phyloP scores from a whole-genome alignment of 1,139 yeast genomes.

The Geotrichum reessii region DNA sequence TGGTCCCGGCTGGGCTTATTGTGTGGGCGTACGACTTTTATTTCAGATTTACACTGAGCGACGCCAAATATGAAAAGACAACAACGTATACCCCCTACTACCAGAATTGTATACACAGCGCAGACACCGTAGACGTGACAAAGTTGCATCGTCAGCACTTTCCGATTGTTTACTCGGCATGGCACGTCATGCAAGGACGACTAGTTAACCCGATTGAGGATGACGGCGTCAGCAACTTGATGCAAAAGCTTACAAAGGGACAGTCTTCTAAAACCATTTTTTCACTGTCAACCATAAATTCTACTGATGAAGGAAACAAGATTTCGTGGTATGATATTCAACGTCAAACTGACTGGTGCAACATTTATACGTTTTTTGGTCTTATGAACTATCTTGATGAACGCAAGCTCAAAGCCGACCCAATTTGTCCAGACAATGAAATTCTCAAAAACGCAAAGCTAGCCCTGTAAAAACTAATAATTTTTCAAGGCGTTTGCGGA shows the following conservation, averaged over 20 bases:
- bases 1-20: background rate
- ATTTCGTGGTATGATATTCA: background rate
- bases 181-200: background rate
- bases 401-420: slow-evolving; percentile 3
- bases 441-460: slow-evolving; percentile 1
- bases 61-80: background rate
- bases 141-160: background rate
- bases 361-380: slow-evolving; percentile 6
- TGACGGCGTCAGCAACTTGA: background rate
- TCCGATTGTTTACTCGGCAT: background rate
- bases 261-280: background rate
- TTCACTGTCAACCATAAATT: background rate
- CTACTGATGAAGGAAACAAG: background rate
- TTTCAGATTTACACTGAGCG: background rate
- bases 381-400: slow-evolving; percentile 12
- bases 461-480: slow-evolving; percentile 1
- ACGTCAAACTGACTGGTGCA: background rate
- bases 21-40: slow-evolving; percentile 11
- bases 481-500: no score
- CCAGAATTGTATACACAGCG: slow-evolving; percentile 1
- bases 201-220: slow-evolving; percentile 4
- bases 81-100: slow-evolving; percentile 1
- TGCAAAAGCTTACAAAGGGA: background rate
- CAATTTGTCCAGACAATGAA: slow-evolving; percentile 1
- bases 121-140: background rate